Evolutionary conservation across 345 rosid genomes (phyloP), one percentile per base, ranked within the genome.

Genomic region (Eucalyptus pumila): DNA sequence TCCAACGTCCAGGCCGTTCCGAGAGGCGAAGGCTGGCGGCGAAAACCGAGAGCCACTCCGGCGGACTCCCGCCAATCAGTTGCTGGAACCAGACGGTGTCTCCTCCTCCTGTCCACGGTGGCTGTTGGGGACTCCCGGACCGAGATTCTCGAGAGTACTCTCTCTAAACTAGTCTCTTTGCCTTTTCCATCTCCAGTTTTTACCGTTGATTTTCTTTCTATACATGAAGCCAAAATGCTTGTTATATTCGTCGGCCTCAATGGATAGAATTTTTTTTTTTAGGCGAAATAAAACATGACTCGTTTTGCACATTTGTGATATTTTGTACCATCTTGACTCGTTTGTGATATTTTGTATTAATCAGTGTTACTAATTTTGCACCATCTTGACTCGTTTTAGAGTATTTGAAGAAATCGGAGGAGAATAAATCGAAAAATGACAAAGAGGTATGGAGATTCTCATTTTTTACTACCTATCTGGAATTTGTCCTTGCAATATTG

Each of bases 351-450:
- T 23, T 56, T 56, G 11, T 56, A 58, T 58, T 26, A 58, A 26
- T 5, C 0, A 58, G 65, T 26, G n/a, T 72, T 5, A 17, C 42
- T 72, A 34, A 72, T 34, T 72, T 16, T 37, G 2, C 6, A 21
- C 26, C 11, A 72, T 72, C 3, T 72, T 72, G 11, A 72, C 27
- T 76, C 5, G 14, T 37, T 8, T 19, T 92, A 97, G 99, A 90
- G 91, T 97, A 95, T 89, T 87, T 96, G 93, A 96, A 96, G 96
- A 97, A 96, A 92, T 92, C 96, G 27, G 96, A 96, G 92, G 99
- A 95, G 72, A 97, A 96, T 93, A 96, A 94, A 91, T 89, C 92
- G 87, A 97, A 95, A 88, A 96, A 96, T 90, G 98, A 96, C 88
- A 97, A 96, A 91, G 97, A 97, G 99, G 99, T 96, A 92, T 6